phyloP scores from a whole-genome alignment of 2,329 filamentous ascomycete species.

The Myriosclerotinia scirpicola region DNA sequence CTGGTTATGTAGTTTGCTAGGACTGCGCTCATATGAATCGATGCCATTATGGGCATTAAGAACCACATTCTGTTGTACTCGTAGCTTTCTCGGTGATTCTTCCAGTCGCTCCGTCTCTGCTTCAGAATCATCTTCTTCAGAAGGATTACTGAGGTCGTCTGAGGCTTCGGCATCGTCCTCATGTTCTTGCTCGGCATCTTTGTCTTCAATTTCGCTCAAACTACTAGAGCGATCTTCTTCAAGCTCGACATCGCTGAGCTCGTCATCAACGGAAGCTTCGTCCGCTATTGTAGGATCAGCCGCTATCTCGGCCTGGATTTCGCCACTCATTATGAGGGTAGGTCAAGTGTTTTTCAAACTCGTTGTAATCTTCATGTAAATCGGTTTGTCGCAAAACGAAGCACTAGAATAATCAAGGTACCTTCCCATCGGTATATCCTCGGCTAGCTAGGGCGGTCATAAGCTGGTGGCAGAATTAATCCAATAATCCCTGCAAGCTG shows the following conservation, averaged over 20 bases:
- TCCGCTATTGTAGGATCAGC: conserved; percentile 36
- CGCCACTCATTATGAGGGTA: conserved; percentile 37
- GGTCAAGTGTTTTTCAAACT: neutral
- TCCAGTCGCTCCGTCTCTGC: conserved; percentile 94
- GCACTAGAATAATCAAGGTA: conserved; percentile 13
- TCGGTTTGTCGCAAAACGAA: conserved; percentile 7
- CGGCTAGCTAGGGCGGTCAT: conserved; percentile 1
- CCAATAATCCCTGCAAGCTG: conserved; percentile 5
- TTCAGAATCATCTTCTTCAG: conserved; percentile 70
- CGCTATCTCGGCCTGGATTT: conserved; percentile 34
- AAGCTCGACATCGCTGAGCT: conserved; percentile 46
- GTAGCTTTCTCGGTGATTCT: conserved; percentile 72
- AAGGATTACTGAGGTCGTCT: conserved; percentile 41
- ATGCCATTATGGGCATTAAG: conserved; percentile 56
- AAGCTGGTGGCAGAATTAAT: neutral
- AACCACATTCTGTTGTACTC: conserved; percentile 59
- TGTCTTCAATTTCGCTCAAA: conserved; percentile 85
- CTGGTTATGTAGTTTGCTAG: conserved; percentile 72
- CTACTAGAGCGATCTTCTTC: conserved; percentile 78
- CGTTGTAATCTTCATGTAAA: conserved; percentile 3
- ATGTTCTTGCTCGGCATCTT: conserved; percentile 64
- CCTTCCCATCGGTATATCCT: neutral
- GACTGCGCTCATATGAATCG: conserved; percentile 62
- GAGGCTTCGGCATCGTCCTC: conserved; percentile 49
- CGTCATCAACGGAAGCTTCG: conserved; percentile 33